These are phyloP conservation scores for Saccharata proteae DNA, from an alignment of 2,329 filamentous ascomycete genomes.

Conservation along the genomic window DNA sequence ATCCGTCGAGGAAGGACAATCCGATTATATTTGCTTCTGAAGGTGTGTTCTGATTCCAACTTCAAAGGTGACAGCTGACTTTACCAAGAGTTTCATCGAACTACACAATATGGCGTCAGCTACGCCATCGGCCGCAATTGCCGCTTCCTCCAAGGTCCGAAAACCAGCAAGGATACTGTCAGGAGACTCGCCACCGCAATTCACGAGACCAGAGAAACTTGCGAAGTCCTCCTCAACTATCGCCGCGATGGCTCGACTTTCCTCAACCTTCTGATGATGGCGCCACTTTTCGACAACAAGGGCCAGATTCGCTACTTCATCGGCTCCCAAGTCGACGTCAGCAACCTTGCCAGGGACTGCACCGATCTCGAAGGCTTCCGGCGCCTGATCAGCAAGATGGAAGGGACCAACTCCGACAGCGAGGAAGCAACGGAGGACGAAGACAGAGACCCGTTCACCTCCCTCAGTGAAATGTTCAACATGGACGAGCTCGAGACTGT, in stretches of 20 bases:
- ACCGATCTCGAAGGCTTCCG: slow-evolving; percentile 52
- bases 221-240: slow-evolving; percentile 66
- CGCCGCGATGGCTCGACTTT: slow-evolving; percentile 66
- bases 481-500: slow-evolving; percentile 53
- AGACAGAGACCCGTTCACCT: slow-evolving; percentile 51
- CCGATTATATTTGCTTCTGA: slow-evolving; percentile 68
- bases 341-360: slow-evolving; percentile 53
- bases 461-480: slow-evolving; percentile 59
- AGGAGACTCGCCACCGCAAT: slow-evolving; percentile 50
- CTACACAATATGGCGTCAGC: slow-evolving; percentile 61
- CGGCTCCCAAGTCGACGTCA: slow-evolving; percentile 61
- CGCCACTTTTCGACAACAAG: slow-evolving; percentile 55
- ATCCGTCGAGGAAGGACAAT: slow-evolving; percentile 60
- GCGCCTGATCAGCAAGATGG: slow-evolving; percentile 32
- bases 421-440: slow-evolving; percentile 17
- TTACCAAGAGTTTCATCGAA: slow-evolving; percentile 51
- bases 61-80: not conserved
- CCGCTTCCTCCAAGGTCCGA: slow-evolving; percentile 64
- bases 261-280: slow-evolving; percentile 66
- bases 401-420: too few species aligned
- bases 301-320: slow-evolving; percentile 58
- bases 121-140: slow-evolving; percentile 68
- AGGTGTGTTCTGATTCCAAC: slow-evolving; percentile 32
- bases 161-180: slow-evolving; percentile 52
- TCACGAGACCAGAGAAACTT: slow-evolving; percentile 53